Base-by-base conservation (phyloP, 2,329 filamentous ascomycete genomes). In the Colletotrichum scovillei region DNA sequence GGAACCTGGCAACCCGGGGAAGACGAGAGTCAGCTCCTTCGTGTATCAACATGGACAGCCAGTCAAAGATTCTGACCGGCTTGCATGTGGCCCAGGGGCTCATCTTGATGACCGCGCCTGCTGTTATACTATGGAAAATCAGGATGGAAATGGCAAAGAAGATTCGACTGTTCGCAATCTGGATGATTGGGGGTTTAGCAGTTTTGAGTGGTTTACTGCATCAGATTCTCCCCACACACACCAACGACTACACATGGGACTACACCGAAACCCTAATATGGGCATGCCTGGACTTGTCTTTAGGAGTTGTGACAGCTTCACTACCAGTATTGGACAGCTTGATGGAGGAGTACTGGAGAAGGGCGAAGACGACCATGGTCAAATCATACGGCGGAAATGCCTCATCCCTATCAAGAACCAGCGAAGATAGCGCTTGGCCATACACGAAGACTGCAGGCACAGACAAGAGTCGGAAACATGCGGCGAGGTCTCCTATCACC, bases 11-110 rank as follows among this genome's bases (percentile, higher is more conserved):
- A 9, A 74, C 77, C 14, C 64, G 75, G 26, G 81, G 79, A 1
- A 74, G 75, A 26, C 74, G 78, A 7, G 74, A 74, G 4, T 42
- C 56, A 1, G 58, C 72, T 7, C 74, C 75, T 4, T 63, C 63
- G 5, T 83, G 81, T 63, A 60, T 77, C 8, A 38, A 74, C 55
- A 68, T 67, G 5, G 75, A 63, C 9, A 30, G 77, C 9, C 73
- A 80, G 16, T 75, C 75, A 11, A 74, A 75, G 14, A 69, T 79
- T 14, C 63, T 82, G 3, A 80, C 78, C 67, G 72, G 78, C 38
- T 77, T 81, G 12, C 82, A 83, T 66, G 79, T 82, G 14, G 75
- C 78, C 14, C 79, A 82, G 74, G 82, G 82, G 52, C 79, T 82
- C 69, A 75, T 75, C 9, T 74, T 83, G 1, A 75, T 83, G n/a